These are phyloP conservation scores for Alternaria postmessia DNA, from an alignment of 2,329 filamentous ascomycete genomes.

Conservation along the genomic window DNA sequence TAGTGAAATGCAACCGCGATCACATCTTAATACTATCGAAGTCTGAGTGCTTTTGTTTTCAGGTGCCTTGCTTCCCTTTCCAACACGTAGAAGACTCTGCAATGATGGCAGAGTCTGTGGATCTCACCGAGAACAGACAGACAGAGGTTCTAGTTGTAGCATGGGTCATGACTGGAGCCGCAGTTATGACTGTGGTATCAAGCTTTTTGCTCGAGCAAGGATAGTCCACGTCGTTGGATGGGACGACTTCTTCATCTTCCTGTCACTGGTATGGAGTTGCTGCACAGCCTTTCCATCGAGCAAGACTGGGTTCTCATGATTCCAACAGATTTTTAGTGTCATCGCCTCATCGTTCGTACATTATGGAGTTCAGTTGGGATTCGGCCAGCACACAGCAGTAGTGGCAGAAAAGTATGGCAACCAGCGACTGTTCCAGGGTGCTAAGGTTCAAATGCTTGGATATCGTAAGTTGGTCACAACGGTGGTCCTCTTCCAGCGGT, in stretches of 20 bases:
- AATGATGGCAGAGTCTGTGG: neutral
- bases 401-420: constrained; percentile 5
- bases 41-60: no score
- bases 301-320: neutral
- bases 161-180: constrained; percentile 16
- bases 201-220: constrained; percentile 16
- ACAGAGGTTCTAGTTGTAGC: constrained; percentile 14
- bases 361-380: constrained; percentile 14
- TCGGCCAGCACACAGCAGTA: constrained; percentile 10
- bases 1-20: no score
- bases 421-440: constrained; percentile 11
- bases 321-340: constrained; percentile 9
- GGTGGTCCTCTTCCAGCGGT: neutral
- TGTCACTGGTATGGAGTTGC: constrained; percentile 9
- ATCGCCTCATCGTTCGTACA: constrained; percentile 13
- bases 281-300: no score
- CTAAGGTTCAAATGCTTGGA: constrained; percentile 17
- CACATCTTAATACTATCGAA: no score
- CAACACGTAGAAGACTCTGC: neutral
- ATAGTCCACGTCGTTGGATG: constrained; percentile 13
- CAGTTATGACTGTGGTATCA: constrained; percentile 8
- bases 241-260: constrained; percentile 20
- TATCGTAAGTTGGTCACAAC: constrained; percentile 6
- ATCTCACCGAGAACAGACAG: constrained; percentile 7
- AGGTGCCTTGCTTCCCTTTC: no score